Base-by-base conservation (phyloP, 768 basidiomycete genomes). In the Lactarius deliciosus region DNA sequence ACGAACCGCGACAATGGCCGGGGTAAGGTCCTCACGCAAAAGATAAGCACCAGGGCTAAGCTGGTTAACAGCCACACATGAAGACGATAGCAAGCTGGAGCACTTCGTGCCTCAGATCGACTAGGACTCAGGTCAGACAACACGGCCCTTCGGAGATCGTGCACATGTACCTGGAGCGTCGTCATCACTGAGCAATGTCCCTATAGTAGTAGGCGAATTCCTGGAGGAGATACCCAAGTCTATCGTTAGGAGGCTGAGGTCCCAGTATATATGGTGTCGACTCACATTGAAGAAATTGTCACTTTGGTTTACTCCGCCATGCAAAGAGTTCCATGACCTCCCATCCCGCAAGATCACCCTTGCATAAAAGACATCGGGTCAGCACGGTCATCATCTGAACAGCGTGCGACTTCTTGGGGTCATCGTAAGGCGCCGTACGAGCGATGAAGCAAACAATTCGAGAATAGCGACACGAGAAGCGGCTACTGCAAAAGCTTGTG, bases 11-110 rank as follows among this genome's bases (percentile, higher is more conserved):
- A 77, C 75, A 30, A 88, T 79, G 2, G 82, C 78, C 5, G 86
- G 82, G 71, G 85, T 88, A 22, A 89, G 76, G 72, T 90, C 85
- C 50, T 78, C 77, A 13, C 86, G 83, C 16, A 90, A 79, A 57
- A 90, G 85, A 71, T 89, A 90, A 9, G 89, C 89, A 11, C 87
- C 88, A 0, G 87, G 85, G 70, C 89, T 91, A 18, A 87, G 79
- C 69, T 90, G 81, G 58, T 79, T 82, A 60, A 88, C 78, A n/a
- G 11, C 85, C 81, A 63, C 86, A 85, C 72, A 84, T 80, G 69
- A 83, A 88, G 43, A 81, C 79, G 45, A 90, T 74, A 4, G 83
- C 83, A 15, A 88, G 78, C 65, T 86, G 87, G 22, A 89, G 78
- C 20, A 76, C 81, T 65, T 81, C 78, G 71, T 87, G 87, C 15